phyloP scores from a whole-genome alignment of 139 green algal genomes.

The Tetraselmis chui region DNA sequence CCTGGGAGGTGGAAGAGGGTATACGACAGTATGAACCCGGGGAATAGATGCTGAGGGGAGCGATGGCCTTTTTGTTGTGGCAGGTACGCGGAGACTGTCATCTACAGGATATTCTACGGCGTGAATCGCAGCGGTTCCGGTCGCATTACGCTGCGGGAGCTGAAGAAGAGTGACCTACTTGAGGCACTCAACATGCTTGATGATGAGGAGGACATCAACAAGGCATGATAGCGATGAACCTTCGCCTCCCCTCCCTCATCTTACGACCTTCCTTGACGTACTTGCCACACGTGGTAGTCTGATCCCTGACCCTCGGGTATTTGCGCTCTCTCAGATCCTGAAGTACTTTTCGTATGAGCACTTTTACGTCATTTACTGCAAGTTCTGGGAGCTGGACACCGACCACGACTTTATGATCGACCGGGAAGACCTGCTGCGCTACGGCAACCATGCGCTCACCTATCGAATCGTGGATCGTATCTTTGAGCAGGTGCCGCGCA shows the following conservation, averaged over 20 bases:
- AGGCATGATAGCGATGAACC: constrained; percentile 21
- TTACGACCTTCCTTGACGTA: too few relatives aligned
- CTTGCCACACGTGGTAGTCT: too few relatives aligned
- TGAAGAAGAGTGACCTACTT: constrained; percentile 78
- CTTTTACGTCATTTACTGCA: constrained; percentile 99
- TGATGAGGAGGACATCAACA: constrained; percentile 94
- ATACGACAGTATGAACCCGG: too few relatives aligned
- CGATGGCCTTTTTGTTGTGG: too few relatives aligned
- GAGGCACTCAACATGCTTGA: constrained; percentile 78
- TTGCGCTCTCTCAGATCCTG: constrained; percentile 59
- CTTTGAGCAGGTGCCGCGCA: constrained; percentile 69
- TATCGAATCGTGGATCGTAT: constrained; percentile 93
- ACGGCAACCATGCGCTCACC: constrained; percentile 88
- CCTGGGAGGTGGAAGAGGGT: too few relatives aligned
- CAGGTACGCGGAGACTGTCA: constrained; percentile 94
- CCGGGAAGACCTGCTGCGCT: constrained; percentile 87
- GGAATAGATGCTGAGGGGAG: too few relatives aligned
- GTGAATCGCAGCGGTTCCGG: constrained; percentile 74
- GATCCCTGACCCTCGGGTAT: too few relatives aligned
- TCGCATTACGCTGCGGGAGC: constrained; percentile 68
- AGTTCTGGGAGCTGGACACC: constrained; percentile 98
- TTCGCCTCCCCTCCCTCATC: too few relatives aligned
- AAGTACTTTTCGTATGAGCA: constrained; percentile 98
- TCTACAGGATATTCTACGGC: constrained; percentile 95
- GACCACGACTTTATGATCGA: constrained; percentile 97